Evolutionary conservation across 176 grass and related monocot genomes (phyloP).

Genomic region (Ampelocalamus luodianensis): DNA sequence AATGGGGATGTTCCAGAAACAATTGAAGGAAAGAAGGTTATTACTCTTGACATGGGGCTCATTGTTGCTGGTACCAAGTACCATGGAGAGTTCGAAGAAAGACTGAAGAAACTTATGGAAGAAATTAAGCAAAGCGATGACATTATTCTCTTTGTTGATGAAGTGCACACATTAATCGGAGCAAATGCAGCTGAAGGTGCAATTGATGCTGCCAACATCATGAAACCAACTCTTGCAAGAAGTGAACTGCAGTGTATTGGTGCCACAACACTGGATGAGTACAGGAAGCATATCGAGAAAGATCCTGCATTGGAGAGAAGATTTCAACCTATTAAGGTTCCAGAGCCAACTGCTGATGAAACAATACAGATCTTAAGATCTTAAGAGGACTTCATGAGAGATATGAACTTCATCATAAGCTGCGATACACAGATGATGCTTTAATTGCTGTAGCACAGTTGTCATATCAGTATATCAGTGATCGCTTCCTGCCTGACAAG

Average conservation of each 20-base stretch:
- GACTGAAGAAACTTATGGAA: constrained; percentile 98
- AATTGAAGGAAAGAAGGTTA: constrained; percentile 99
- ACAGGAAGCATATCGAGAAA: constrained; percentile 98
- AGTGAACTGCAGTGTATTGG: constrained; percentile 70
- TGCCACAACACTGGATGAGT: constrained; percentile 93
- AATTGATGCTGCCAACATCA: no score
- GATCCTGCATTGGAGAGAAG: constrained; percentile 92
- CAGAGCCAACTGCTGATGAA: constrained; percentile 95
- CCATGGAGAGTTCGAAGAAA: constrained; percentile 99
- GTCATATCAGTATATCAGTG: constrained; percentile 98
- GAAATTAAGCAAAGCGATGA: constrained; percentile 99
- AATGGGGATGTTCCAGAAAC: constrained; percentile 98
- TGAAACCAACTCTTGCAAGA: no score
- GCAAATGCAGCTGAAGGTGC: no score
- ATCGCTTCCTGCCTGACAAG: constrained; percentile 97
- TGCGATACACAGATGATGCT: constrained; percentile 90
- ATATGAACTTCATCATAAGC: constrained; percentile 95
- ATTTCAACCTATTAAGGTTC: constrained; percentile 96
- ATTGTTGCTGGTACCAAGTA: constrained; percentile 99
- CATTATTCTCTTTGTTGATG: constrained; percentile 99
- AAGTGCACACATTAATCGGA: constrained; percentile 89
- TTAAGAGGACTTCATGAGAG: constrained; percentile 92
- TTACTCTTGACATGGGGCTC: constrained; percentile 99
- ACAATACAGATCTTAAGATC: constrained; percentile 93
- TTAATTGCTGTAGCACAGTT: constrained; percentile 83